phyloP scores from a whole-genome alignment of 2,329 filamentous ascomycete genomes.

The Neocatenulostroma microsporum region DNA sequence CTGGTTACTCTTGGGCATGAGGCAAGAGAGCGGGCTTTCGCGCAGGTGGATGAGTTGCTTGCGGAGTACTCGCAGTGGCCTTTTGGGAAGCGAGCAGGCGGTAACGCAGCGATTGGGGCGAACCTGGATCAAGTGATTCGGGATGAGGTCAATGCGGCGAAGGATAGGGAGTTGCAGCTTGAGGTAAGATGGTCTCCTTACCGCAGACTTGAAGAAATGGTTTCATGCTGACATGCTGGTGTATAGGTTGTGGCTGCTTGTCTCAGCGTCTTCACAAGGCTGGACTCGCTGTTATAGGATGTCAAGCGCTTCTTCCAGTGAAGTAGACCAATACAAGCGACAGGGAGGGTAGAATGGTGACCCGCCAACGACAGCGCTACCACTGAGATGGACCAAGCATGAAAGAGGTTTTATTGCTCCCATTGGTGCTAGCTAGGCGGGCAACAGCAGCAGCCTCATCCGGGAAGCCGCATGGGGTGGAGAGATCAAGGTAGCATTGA shows the following conservation, averaged over 20 bases:
- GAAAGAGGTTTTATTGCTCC: too few species aligned
- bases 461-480: too few species aligned
- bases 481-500: too few species aligned
- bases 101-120: constrained; percentile 77
- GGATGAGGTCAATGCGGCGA: constrained; percentile 77
- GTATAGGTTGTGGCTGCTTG: constrained; percentile 76
- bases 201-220: too few species aligned
- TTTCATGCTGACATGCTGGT: constrained; percentile 43
- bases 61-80: constrained; percentile 98
- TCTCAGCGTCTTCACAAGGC: constrained; percentile 91
- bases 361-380: too few species aligned
- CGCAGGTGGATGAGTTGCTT: constrained; percentile 90
- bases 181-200: too few species aligned
- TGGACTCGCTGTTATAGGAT: constrained; percentile 88
- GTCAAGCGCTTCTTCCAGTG: too few species aligned
- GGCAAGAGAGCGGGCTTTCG: constrained; percentile 86
- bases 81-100: constrained; percentile 71
- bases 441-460: too few species aligned
- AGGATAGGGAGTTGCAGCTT: constrained; percentile 91
- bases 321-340: too few species aligned
- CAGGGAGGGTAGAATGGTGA: not conserved
- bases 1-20: constrained; percentile 89
- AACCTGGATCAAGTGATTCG: constrained; percentile 81
- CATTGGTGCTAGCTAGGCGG: too few species aligned
- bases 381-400: too few species aligned